Percentiles rank a stretch among this genome's conserved stretches.
phyloP scores from a whole-genome alignment of 2,329 filamentous ascomycete species.

The Alternaria triticimaculans region DNA sequence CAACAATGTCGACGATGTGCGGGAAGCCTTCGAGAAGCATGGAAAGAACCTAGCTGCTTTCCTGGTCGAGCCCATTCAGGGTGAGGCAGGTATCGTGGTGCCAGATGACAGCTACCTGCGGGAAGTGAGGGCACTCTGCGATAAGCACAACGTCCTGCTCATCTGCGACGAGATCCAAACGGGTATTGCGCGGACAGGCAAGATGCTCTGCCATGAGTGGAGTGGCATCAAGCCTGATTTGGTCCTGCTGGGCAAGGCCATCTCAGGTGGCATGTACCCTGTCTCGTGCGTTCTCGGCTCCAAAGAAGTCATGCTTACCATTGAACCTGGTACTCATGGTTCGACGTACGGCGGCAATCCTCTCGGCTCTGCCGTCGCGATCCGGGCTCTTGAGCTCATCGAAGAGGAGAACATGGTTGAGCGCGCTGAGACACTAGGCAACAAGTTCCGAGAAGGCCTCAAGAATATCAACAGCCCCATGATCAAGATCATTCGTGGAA shows the following conservation, averaged over 20 bases:
- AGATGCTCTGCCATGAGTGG: slow-evolving; percentile 94
- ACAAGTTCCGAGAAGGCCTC: slow-evolving; percentile 82
- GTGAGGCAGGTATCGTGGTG: slow-evolving; percentile 95
- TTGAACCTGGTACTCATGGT: slow-evolving; percentile 96
- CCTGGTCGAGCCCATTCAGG: slow-evolving; percentile 95
- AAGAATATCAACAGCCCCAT: slow-evolving; percentile 77
- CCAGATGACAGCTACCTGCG: slow-evolving; percentile 87
- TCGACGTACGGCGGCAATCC: slow-evolving; percentile 99
- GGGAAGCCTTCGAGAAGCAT: slow-evolving; percentile 78
- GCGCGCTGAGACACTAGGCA: slow-evolving; percentile 79
- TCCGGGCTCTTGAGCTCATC: slow-evolving; percentile 91
- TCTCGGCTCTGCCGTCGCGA: slow-evolving; percentile 91
- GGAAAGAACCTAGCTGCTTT: slow-evolving; percentile 89
- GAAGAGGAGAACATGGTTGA: slow-evolving; percentile 89
- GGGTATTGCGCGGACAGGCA: slow-evolving; percentile 92
- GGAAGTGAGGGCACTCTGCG: slow-evolving; percentile 83
- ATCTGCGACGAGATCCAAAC: slow-evolving; percentile 99
- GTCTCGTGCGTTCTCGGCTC: slow-evolving; percentile 89
- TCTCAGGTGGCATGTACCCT: slow-evolving; percentile 99
- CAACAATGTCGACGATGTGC: slow-evolving; percentile 82
- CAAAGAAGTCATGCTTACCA: slow-evolving; percentile 91
- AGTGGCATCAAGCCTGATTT: slow-evolving; percentile 93
- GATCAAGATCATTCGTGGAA: slow-evolving; percentile 84
- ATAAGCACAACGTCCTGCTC: slow-evolving; percentile 91
- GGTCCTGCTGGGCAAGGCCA: slow-evolving; percentile 94